Base-by-base conservation (phyloP, 768 basidiomycete species). In the Fibroporia radiculosa region DNA sequence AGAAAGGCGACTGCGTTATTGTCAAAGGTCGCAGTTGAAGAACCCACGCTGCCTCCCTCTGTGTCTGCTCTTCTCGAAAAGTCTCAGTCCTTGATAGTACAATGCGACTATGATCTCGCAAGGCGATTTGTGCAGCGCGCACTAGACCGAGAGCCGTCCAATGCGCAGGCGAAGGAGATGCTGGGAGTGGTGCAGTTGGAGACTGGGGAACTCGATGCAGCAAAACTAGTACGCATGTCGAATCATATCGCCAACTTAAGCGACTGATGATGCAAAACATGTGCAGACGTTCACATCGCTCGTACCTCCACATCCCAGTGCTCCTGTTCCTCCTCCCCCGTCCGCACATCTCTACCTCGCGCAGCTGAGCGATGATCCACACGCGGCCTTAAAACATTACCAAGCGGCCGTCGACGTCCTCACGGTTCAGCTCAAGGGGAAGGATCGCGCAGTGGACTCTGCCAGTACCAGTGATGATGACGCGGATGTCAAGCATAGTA, bases 261-360 rank as follows among this genome's bases (percentile, higher is more conserved):
- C 19, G 23, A 33, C 33, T 22, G 18, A 39, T 27, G n/a, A 19
- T 12, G 20, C 19, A 44, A 16, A 36, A 29, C 13, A 5, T 27
- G 31, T n/a, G 19, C 40, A 89, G 86, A 76, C 78, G 18, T 87
- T 90, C 61, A 60, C 44, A 50, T 81, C 64, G 26, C 60, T 75
- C 12, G 53, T 85, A 36, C 80, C 84, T 42, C 80, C 84, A 46
- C 64, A 75, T 61, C 67, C 74, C 33, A 67, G 73, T 59, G 77
- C 80, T 14, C 75, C 82, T 27, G 61, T 72, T 14, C 65, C 75
- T 32, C 77, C 88, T 1, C 72, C 78, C 0, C 75, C 88, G 6
- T 86, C 89, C 25, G 88, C 86, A 10, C 77, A 93, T 66, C 72
- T 93, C 0, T 93, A 93, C 62, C 83, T 96, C 19, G 93, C 91